Conservation (phyloP, 2,329 filamentous ascomycete genomes). For the Pseudogymnoascus sp. region DNA sequence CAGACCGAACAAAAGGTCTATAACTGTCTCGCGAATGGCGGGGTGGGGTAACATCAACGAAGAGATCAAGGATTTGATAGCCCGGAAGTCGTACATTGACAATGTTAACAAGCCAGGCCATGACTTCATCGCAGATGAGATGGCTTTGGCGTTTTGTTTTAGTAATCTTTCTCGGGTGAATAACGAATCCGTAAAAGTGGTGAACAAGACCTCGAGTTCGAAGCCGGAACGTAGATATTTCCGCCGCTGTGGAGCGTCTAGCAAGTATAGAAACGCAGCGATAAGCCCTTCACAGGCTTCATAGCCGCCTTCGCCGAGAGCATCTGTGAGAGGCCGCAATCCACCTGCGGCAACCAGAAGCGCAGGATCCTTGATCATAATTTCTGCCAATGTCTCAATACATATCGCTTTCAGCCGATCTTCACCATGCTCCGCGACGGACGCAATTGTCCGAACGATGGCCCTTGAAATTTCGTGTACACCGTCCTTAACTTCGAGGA, state of each 20-base stretch:
- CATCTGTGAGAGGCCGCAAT: conserved; percentile 80
- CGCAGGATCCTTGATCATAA: conserved; percentile 77
- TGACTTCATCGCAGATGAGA: conserved; percentile 81
- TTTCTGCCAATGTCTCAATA: conserved; percentile 85
- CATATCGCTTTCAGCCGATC: conserved; percentile 76
- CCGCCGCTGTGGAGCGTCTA: conserved; percentile 75
- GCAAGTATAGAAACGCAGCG: conserved; percentile 77
- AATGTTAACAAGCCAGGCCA: conserved; percentile 90
- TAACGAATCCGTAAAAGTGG: conserved; percentile 81
- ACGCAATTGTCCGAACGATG: conserved; percentile 81
- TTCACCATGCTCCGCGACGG: conserved; percentile 73
- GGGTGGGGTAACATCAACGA: conserved; percentile 53
- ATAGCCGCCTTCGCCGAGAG: conserved; percentile 82
- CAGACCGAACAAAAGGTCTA: conserved; percentile 75
- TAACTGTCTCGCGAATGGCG: conserved; percentile 62
- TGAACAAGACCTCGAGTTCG: conserved; percentile 83
- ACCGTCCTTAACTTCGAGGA: conserved; percentile 90
- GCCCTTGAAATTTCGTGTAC: conserved; percentile 79
- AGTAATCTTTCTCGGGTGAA: conserved; percentile 54
- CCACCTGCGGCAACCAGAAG: conserved; percentile 78
- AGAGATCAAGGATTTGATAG: conserved; percentile 70
- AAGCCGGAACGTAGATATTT: conserved; percentile 81
- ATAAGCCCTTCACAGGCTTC: conserved; percentile 86
- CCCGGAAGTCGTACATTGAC: conserved; percentile 79
- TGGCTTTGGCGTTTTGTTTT: conserved; percentile 86